phyloP scores from a whole-genome alignment of 805 yeast species.

The Candida dajiaensis region DNA sequence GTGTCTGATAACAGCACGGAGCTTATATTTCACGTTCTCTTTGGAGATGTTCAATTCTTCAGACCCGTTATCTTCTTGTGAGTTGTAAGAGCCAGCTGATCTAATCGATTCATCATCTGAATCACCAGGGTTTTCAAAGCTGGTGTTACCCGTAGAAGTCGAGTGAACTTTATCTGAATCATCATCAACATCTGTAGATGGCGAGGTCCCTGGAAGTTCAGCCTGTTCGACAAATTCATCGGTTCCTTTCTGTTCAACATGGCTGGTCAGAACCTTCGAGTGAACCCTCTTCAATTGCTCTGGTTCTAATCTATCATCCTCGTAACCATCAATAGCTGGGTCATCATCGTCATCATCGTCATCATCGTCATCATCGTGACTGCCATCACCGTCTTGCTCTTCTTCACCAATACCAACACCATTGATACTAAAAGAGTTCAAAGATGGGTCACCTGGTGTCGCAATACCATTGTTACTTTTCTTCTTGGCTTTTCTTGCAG shows the following conservation, averaged over 20 bases:
- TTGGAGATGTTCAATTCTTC: conserved; percentile 20
- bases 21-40: conserved; percentile 42
- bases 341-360: conserved; percentile 15
- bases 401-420: conserved; percentile 8
- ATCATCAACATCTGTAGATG: conserved; percentile 11
- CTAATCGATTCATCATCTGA: conserved; percentile 15
- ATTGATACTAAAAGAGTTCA: neutral
- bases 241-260: conserved; percentile 11
- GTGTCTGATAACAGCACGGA: conserved; percentile 76
- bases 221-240: conserved; percentile 7
- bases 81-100: conserved; percentile 12
- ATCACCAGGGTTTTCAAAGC: conserved; percentile 13
- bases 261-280: conserved; percentile 20
- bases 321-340: conserved; percentile 32
- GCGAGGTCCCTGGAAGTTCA: conserved; percentile 10
- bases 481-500: conserved; percentile 16
- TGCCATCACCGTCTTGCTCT: conserved; percentile 1
- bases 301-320: conserved; percentile 21
- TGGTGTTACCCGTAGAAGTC: conserved; percentile 6
- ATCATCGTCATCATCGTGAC: conserved; percentile 9
- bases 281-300: conserved; percentile 18
- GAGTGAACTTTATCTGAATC: conserved; percentile 5
- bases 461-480: conserved; percentile 13
- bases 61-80: conserved; percentile 20
- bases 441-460: conserved; percentile 7